phyloP scores from a whole-genome alignment of 2,329 filamentous ascomycete genomes.

The Talaromyces sp. region DNA sequence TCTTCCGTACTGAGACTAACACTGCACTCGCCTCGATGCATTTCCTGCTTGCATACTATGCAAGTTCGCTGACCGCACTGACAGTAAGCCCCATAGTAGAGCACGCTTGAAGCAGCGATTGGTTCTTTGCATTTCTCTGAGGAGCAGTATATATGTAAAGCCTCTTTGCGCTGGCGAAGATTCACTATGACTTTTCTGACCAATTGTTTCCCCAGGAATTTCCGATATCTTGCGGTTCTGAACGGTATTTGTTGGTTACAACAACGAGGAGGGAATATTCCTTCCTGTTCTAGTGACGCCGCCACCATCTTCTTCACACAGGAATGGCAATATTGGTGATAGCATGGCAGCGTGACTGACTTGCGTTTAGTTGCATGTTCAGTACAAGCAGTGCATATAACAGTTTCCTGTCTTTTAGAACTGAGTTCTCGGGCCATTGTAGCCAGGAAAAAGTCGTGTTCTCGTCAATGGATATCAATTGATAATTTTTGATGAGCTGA shows the following conservation, averaged over 20 bases:
- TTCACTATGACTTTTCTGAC: neutral
- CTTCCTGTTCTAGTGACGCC: neutral
- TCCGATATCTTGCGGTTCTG: neutral
- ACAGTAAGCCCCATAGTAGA: neutral
- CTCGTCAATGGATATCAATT: neutral
- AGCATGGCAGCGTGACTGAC: neutral
- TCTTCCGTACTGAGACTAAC: neutral
- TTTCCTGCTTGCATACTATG: neutral
- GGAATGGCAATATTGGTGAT: neutral
- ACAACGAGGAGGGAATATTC: neutral
- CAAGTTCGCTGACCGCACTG: neutral
- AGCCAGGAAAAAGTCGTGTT: neutral
- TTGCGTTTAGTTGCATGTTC: neutral
- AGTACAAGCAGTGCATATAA: neutral
- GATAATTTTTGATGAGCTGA: neutral
- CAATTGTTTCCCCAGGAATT: neutral
- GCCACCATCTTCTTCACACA: neutral
- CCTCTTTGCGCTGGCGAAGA: neutral
- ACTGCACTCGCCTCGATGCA: neutral
- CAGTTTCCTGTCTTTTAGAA: neutral
- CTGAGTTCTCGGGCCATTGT: neutral
- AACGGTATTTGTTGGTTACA: neutral
- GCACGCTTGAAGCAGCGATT: neutral
- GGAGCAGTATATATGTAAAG: neutral
- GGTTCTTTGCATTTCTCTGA: neutral